These are phyloP conservation scores for Aspergillus asperescens DNA, from an alignment of 495 filamentous ascomycete species.

Conservation along the genomic window DNA sequence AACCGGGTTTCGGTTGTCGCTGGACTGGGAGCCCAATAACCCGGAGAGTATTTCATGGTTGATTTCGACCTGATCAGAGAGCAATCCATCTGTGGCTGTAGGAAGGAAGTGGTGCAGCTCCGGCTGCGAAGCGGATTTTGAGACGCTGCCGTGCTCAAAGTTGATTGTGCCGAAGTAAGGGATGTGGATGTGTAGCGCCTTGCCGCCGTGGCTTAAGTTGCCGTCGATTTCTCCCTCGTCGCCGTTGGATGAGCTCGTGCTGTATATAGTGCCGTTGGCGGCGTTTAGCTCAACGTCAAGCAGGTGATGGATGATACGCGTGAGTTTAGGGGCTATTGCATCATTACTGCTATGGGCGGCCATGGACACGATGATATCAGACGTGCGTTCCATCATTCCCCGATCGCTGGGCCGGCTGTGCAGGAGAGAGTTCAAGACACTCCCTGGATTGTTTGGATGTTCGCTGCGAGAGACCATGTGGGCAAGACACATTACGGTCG, in stretches of 20 bases:
- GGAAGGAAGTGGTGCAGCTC: no score
- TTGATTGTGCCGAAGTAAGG: constrained; percentile 39
- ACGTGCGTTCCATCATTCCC: constrained; percentile 38
- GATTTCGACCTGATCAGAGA: no score
- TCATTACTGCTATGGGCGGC: constrained; percentile 13
- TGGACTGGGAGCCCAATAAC: not conserved
- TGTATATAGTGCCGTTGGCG: constrained; percentile 20
- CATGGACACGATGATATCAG: constrained; percentile 33
- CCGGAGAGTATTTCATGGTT: not conserved
- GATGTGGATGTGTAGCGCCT: constrained; percentile 25
- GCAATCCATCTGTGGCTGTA: no score
- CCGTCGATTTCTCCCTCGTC: constrained; percentile 13
- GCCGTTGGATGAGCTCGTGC: constrained; percentile 15
- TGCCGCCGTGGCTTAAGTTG: constrained; percentile 8
- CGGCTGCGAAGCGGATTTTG: not conserved
- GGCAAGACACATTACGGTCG: constrained; percentile 30
- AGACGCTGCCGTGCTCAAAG: constrained; percentile 15
- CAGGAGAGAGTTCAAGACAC: constrained; percentile 22
- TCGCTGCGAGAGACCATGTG: constrained; percentile 26
- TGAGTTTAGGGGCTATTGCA: constrained; percentile 27
- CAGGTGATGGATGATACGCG: constrained; percentile 32
- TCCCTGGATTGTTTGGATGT: not conserved
- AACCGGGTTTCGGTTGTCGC: not conserved
- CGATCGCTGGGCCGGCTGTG: constrained; percentile 41
- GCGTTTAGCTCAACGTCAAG: constrained; percentile 23